phyloP scores from a whole-genome alignment of 331 rosid genomes.

The Pyracantha coccinea region DNA sequence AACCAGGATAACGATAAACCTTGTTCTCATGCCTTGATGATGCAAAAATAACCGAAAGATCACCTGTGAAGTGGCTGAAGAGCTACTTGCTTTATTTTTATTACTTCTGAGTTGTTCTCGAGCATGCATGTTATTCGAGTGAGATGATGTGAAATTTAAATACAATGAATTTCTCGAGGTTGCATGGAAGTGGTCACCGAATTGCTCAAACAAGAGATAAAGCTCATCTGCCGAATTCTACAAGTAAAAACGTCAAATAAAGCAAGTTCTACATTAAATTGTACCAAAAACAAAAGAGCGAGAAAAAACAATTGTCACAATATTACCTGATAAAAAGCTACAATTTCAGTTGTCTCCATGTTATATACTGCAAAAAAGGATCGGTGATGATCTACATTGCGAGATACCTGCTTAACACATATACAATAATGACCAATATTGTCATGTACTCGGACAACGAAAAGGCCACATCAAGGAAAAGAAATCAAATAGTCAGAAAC shows the following conservation, averaged over 20 bases:
- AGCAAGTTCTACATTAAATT: neutral
- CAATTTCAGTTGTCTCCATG: slow-evolving; percentile 96
- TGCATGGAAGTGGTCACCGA: slow-evolving; percentile 75
- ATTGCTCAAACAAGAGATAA: slow-evolving; percentile 77
- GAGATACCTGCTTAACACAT: slow-evolving; percentile 54
- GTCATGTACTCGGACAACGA: slow-evolving; percentile 8
- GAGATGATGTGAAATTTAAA: slow-evolving; percentile 87
- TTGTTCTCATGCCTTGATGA: neutral
- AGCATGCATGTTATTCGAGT: slow-evolving; percentile 73
- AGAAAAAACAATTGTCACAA: neutral
- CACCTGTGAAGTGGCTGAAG: slow-evolving; percentile 70
- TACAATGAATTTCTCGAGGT: slow-evolving; percentile 57
- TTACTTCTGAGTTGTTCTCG: slow-evolving; percentile 57
- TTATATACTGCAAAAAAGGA: slow-evolving; percentile 86
- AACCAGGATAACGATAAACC: neutral
- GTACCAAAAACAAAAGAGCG: neutral
- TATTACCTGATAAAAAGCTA: slow-evolving; percentile 81
- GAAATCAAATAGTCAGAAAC: neutral
- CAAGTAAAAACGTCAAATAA: slow-evolving; percentile 24
- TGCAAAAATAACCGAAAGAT: slow-evolving; percentile 2
- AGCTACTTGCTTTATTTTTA: slow-evolving; percentile 64
- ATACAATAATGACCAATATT: slow-evolving; percentile 17
- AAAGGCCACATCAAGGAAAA: neutral
- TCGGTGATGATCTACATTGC: slow-evolving; percentile 70
- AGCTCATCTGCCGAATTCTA: slow-evolving; percentile 89